Conservation (phyloP, 1,284 basidiomycete species). For the Neonothopanus nambi region DNA sequence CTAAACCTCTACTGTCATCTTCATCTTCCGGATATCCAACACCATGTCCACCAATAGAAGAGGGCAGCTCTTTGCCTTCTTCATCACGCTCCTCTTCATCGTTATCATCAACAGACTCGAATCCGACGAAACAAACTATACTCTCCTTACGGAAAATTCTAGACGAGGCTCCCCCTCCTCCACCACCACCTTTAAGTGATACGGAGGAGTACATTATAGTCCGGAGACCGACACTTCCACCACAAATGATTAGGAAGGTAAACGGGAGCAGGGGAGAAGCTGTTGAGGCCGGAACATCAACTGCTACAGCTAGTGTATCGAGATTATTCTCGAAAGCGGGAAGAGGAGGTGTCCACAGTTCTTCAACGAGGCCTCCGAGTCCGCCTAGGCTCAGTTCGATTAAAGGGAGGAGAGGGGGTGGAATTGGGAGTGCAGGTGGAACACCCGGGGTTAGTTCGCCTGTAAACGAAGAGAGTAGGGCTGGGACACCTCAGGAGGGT, state of each 20-base stretch:
- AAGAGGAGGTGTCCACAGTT: conserved; percentile 38
- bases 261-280: conserved; percentile 32
- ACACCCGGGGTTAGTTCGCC: background rate
- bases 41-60: too few relatives aligned
- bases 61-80: too few relatives aligned
- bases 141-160: conserved; percentile 69
- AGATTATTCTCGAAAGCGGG: conserved; percentile 70
- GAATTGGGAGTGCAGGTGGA: background rate
- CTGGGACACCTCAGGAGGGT: background rate
- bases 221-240: conserved; percentile 7
- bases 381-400: conserved; percentile 10
- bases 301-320: conserved; percentile 72
- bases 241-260: conserved; percentile 37
- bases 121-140: conserved; percentile 54
- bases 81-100: too few relatives aligned
- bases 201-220: conserved; percentile 12
- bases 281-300: conserved; percentile 59
- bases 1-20: conserved; percentile 45
- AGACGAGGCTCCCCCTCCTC: conserved; percentile 48
- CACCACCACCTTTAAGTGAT: conserved; percentile 20
- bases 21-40: too few relatives aligned
- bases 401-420: conserved; percentile 6
- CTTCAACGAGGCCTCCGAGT: conserved; percentile 25
- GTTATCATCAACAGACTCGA: conserved; percentile 34
- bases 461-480: background rate